Conservation (phyloP, 2,329 filamentous ascomycete species). For the Penicillium thymicola region DNA sequence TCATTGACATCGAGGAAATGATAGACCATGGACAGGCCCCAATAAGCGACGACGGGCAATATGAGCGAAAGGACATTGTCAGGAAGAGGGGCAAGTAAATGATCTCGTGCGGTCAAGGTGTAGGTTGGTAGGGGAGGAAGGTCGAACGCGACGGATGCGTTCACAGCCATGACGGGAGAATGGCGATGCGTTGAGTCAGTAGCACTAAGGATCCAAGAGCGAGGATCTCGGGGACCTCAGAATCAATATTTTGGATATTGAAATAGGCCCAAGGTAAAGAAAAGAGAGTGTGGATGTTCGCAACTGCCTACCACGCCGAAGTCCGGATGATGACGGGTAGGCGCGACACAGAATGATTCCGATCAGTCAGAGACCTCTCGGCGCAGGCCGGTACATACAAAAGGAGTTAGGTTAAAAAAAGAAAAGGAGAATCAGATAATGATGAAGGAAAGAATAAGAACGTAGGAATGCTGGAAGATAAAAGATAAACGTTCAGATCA, state of each 20-base stretch:
- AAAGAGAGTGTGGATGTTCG: slow-evolving; percentile 2
- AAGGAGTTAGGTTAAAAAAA: not conserved
- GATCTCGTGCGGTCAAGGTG: slow-evolving; percentile 64
- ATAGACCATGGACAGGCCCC: slow-evolving; percentile 79
- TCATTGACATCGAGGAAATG: slow-evolving; percentile 83
- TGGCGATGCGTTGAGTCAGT: not conserved
- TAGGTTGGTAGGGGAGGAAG: slow-evolving; percentile 87
- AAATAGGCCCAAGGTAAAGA: not conserved
- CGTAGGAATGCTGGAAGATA: not conserved
- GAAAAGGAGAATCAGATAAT: not conserved
- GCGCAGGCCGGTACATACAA: not conserved
- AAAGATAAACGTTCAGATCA: slow-evolving; percentile 11
- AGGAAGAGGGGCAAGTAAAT: slow-evolving; percentile 72
- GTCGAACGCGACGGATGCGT: slow-evolving; percentile 44
- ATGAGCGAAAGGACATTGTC: slow-evolving; percentile 77
- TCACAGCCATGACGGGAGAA: slow-evolving; percentile 32
- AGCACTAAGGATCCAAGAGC: not conserved
- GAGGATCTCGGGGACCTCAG: not conserved
- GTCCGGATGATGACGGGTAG: slow-evolving; percentile 9
- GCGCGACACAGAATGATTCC: not conserved
- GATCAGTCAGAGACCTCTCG: not conserved
- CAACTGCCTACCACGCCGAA: slow-evolving; percentile 4
- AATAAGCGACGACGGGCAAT: slow-evolving; percentile 80
- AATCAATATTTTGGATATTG: not conserved
- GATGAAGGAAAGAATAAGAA: slow-evolving; percentile 2